Evolutionary conservation across 176 grass and related monocot species (phyloP), one percentile per base, ranked within the genome.

Genomic region (Carex parvula): DNA sequence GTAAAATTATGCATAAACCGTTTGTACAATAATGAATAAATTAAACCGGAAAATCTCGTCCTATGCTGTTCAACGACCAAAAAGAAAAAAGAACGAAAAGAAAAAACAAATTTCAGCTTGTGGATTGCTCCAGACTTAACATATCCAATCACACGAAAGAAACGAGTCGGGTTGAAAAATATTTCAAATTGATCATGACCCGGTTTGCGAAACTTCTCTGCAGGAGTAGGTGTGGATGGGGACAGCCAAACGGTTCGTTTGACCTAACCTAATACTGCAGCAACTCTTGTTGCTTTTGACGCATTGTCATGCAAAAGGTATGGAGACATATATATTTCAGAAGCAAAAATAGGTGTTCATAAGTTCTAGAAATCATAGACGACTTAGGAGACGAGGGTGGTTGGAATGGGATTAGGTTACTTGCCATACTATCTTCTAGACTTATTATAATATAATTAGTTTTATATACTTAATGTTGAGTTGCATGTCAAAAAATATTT

Each of bases 231-330:
- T 83, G 39, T 18, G 42, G 63, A 83, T 46, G 62, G 60, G 41
- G 80, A 83, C 39, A 50, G 61, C 16, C 6, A 44, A 44, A 18
- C 3, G 26, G 80, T 83, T 82, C 39, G 60, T 82, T 82, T 82
- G 13, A 82, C 80, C 80, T 82, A 82, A 82, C 37, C 37, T 39
- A 5, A 39, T 67, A 42, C 33, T 42, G 5, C 9, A 60, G 53
- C 78, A 39, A 39, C 37, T 50, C 5, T 56, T 26, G 32, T 44
- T 55, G 24, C 42, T 77, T 77, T 77, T 56, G 73, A 56, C 50
- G 48, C 32, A 77, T 39, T 64, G 59, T 81, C 79, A 81, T 81
- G 79, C 0, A 3, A 46, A 81, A 64, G 33, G 57, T 44, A 64
- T 81, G 79, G 79, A 0, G 6, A 1, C 6, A 21, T 63, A 16